These are phyloP conservation scores for Aspergillus ochraceoroseus DNA, from an alignment of 2,329 filamentous ascomycete species.

Conservation along the genomic window DNA sequence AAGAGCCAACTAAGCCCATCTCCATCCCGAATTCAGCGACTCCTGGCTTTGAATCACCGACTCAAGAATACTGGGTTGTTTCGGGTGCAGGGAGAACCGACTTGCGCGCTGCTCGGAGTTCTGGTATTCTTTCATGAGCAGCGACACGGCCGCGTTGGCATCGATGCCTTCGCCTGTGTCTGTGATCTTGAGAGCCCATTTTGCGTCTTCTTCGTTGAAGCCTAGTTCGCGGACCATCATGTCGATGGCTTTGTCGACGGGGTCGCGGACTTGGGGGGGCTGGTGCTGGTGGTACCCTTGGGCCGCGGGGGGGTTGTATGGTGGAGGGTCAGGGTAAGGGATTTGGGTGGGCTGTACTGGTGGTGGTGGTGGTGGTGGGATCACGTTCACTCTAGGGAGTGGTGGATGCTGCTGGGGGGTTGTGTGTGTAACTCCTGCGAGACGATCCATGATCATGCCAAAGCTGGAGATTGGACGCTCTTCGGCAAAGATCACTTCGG, in stretches of 20 bases:
- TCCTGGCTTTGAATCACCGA: constrained; percentile 27
- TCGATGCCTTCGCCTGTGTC: constrained; percentile 57
- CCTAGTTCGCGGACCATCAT: constrained; percentile 56
- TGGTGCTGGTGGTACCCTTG: no score
- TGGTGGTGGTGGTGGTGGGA: constrained; percentile 17
- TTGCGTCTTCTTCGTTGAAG: constrained; percentile 53
- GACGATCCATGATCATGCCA: constrained; percentile 33
- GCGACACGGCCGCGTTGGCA: constrained; percentile 53
- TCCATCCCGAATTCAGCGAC: constrained; percentile 34
- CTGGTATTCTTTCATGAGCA: constrained; percentile 45
- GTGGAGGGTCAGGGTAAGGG: constrained; percentile 13
- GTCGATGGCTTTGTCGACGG: constrained; percentile 54
- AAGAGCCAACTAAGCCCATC: constrained; percentile 33
- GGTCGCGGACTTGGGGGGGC: constrained; percentile 43
- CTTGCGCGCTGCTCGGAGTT: constrained; percentile 23
- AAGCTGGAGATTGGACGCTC: constrained; percentile 42
- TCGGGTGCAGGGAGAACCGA: constrained; percentile 16
- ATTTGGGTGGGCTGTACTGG: neutral
- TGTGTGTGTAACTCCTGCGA: constrained; percentile 25
- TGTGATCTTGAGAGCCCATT: constrained; percentile 54
- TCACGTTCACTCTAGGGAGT: no score
- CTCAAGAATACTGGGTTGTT: constrained; percentile 20
- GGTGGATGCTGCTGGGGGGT: constrained; percentile 15
- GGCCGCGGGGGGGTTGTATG: neutral
- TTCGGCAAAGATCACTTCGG: constrained; percentile 24